Base-by-base conservation (phyloP, 495 filamentous ascomycete species). In the Penicillium angulare region DNA sequence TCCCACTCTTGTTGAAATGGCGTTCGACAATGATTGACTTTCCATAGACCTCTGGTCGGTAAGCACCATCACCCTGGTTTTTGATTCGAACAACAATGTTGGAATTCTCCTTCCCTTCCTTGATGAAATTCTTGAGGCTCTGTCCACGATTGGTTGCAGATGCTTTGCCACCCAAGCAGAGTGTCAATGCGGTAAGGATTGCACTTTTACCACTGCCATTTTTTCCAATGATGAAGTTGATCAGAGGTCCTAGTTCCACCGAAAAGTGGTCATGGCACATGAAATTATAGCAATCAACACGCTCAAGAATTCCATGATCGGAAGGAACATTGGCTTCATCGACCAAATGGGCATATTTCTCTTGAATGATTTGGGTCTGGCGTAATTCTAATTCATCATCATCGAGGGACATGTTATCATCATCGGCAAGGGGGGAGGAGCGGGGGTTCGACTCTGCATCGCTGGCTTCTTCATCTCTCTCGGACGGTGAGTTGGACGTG, bases 141-240 rank as follows among this genome's bases (percentile, higher is more conserved):
- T 86, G 86, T n/a, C 92, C 93, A 42, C 93, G 85, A 61, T 96
- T 97, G n/a, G 93, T 97, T 3, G 89, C 81, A 36, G 86, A 87
- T n/a, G 92, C 90, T 65, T 96, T 97, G 2, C 89, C 93, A 29
- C 93, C 95, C 7, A 99, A 77, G 59, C 95, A 97, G 24, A 99
- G 76, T 0, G 91, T 97, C 47, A 99, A 82, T 6, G 89, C 93
- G 2, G 93, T 97, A n/a, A 99, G 72, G 17, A 97, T 85, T 18
- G 93, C 93, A 64, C 92, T 97, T 73, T 99, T 99, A n/a, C 93
- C 93, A 60, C 93, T 97, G 33, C 93, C 93, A 66, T 99, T 99
- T 61, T 95, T 89, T 3, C 93, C 93, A 47, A 96, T 89, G 43
- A 99, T 90, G 68, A 97, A 99, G 66, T 97, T 99, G 56, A 97